These are phyloP conservation scores for Metarhizium sp. DNA, from an alignment of 2,329 filamentous ascomycete species.

Conservation along the genomic window DNA sequence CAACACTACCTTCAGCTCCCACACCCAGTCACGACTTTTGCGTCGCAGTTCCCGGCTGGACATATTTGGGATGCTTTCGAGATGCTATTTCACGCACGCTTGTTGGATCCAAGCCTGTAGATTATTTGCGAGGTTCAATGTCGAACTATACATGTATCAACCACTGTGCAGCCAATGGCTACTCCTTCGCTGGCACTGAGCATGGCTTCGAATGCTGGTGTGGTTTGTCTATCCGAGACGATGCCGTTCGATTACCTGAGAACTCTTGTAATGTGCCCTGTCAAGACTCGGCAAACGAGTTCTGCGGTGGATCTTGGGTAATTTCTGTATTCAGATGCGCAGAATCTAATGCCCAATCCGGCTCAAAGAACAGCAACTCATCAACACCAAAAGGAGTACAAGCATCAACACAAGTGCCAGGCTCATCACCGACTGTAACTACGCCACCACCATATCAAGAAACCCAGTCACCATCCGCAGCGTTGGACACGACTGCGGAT, in stretches of 20 bases:
- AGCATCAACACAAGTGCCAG: background rate
- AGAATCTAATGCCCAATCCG: background rate
- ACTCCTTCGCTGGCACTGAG: conserved; percentile 38
- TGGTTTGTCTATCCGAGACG: conserved; percentile 18
- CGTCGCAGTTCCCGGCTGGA: conserved; percentile 13
- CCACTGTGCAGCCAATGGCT: conserved; percentile 33
- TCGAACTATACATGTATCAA: conserved; percentile 38
- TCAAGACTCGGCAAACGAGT: conserved; percentile 7
- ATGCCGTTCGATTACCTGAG: conserved; percentile 15
- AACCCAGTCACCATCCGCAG: background rate
- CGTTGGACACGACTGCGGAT: background rate
- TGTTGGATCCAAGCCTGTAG: conserved; percentile 13
- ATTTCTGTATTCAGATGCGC: conserved; percentile 12
- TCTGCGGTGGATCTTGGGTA: conserved; percentile 18
- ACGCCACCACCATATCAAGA: background rate
- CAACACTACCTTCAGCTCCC: background rate
- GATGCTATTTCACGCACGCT: conserved; percentile 15
- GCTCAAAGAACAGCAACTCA: background rate
- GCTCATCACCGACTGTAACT: background rate
- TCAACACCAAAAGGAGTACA: background rate
- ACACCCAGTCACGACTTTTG: background rate
- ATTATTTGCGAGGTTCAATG: conserved; percentile 27
- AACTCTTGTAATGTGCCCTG: conserved; percentile 14
- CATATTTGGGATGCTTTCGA: conserved; percentile 22
- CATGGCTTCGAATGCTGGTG: conserved; percentile 44